Percentiles rank a stretch among this genome's conserved stretches.
phyloP scores from a whole-genome alignment of 306 rosid species.

The Lotus japonicus region DNA sequence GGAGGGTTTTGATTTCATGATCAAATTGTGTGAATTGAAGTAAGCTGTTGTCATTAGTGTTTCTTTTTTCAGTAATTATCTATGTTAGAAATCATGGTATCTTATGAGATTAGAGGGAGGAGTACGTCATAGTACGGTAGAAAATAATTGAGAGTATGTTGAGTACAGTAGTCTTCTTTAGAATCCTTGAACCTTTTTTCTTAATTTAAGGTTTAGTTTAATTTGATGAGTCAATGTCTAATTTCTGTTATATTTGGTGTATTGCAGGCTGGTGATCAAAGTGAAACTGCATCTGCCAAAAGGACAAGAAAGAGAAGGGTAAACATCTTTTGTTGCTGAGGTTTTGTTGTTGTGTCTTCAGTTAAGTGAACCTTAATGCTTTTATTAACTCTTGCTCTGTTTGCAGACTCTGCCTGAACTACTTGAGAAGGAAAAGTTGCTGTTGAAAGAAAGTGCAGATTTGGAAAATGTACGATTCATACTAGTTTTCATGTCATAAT shows the following conservation, averaged over 20 bases:
- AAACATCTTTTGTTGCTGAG: background rate
- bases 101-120: background rate
- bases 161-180: too few relatives aligned
- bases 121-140: background rate
- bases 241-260: background rate
- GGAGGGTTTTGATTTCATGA: too few relatives aligned
- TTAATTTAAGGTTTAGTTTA: background rate
- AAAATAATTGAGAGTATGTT: background rate
- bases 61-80: background rate
- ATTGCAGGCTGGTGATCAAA: slow-evolving; percentile 35
- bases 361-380: background rate
- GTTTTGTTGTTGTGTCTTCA: background rate
- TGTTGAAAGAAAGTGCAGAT: slow-evolving; percentile 44
- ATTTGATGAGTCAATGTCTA: background rate
- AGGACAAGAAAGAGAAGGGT: slow-evolving; percentile 66
- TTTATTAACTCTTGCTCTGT: background rate
- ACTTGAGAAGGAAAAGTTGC: slow-evolving; percentile 52
- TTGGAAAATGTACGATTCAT: slow-evolving; percentile 50
- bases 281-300: slow-evolving; percentile 37
- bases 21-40: background rate
- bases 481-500: background rate
- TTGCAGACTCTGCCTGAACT: slow-evolving; percentile 70
- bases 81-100: background rate
- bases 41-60: background rate
- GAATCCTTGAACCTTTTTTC: too few relatives aligned